phyloP scores from a whole-genome alignment of 2,329 filamentous ascomycete genomes.

The Arthrinium phaeospermum region DNA sequence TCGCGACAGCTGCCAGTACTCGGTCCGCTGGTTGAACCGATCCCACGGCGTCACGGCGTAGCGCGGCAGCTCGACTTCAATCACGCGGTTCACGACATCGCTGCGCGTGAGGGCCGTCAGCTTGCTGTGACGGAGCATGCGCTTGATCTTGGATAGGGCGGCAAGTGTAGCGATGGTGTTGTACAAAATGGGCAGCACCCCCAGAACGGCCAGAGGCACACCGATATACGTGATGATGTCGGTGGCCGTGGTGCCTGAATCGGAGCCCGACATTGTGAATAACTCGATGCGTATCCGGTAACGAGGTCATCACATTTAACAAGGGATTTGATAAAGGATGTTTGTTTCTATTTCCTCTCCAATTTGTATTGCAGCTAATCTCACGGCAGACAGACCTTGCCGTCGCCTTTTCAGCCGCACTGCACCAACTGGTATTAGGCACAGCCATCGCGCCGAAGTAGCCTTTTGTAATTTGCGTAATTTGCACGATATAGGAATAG shows the following conservation, averaged over 20 bases:
- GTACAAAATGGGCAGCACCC: conserved; percentile 69
- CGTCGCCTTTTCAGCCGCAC: conserved; percentile 28
- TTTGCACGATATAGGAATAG: background rate
- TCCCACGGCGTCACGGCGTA: conserved; percentile 68
- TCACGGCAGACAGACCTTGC: background rate
- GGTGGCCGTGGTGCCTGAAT: conserved; percentile 38
- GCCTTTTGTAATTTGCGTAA: background rate
- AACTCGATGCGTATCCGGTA: too few species aligned
- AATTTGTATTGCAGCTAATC: background rate
- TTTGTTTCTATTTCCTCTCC: background rate
- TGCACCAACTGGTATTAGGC: background rate
- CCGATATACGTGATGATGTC: conserved; percentile 63
- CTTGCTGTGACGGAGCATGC: conserved; percentile 61
- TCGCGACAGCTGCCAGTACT: conserved; percentile 63
- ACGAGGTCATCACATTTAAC: background rate
- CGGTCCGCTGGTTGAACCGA: conserved; percentile 54
- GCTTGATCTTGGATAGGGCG: conserved; percentile 64
- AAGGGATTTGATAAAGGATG: background rate
- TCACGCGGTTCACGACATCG: conserved; percentile 68
- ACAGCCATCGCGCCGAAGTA: background rate
- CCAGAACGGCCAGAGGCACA: conserved; percentile 63
- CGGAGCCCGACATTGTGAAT: conserved; percentile 15
- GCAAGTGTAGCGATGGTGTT: conserved; percentile 66
- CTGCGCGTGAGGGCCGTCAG: conserved; percentile 65
- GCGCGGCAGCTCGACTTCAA: conserved; percentile 69